Conservation (phyloP, 495 filamentous ascomycete genomes). For the Xeromyces bisporus region DNA sequence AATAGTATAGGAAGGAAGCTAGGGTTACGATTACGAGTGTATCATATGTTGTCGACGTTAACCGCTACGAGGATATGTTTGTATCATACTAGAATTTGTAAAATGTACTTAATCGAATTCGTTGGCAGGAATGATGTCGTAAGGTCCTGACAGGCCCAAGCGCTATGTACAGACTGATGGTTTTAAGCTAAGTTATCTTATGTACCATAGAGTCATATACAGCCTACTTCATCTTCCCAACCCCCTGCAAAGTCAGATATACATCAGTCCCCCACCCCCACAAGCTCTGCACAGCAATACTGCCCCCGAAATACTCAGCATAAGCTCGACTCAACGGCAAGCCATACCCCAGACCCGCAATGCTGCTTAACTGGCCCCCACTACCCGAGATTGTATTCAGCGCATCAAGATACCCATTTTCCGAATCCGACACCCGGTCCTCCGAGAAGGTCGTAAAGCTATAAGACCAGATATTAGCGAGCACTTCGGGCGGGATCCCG, state of each 20-base stretch:
- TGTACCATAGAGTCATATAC: too few relatives aligned
- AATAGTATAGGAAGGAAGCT: too few relatives aligned
- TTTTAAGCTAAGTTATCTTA: too few relatives aligned
- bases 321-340: constrained; percentile 83
- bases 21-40: too few relatives aligned
- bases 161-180: too few relatives aligned
- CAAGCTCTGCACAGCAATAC: constrained; percentile 83
- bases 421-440: constrained; percentile 22
- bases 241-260: constrained; percentile 66
- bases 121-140: too few relatives aligned
- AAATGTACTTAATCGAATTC: too few relatives aligned
- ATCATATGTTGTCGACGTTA: too few relatives aligned
- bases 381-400: constrained; percentile 54
- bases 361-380: constrained; percentile 51
- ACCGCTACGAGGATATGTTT: too few relatives aligned
- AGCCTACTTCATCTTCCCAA: constrained; percentile 48
- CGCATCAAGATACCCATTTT: constrained; percentile 41
- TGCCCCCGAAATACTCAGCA: constrained; percentile 94
- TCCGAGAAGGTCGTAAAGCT: constrained; percentile 89
- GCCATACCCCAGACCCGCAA: constrained; percentile 88
- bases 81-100: too few relatives aligned
- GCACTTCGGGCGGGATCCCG: constrained; percentile 65
- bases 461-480: constrained; percentile 87
- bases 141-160: too few relatives aligned
- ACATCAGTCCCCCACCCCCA: constrained; percentile 91